These are phyloP conservation scores for Boletellus sp. DNA, from an alignment of 1,284 basidiomycete species.

Conservation along the genomic window DNA sequence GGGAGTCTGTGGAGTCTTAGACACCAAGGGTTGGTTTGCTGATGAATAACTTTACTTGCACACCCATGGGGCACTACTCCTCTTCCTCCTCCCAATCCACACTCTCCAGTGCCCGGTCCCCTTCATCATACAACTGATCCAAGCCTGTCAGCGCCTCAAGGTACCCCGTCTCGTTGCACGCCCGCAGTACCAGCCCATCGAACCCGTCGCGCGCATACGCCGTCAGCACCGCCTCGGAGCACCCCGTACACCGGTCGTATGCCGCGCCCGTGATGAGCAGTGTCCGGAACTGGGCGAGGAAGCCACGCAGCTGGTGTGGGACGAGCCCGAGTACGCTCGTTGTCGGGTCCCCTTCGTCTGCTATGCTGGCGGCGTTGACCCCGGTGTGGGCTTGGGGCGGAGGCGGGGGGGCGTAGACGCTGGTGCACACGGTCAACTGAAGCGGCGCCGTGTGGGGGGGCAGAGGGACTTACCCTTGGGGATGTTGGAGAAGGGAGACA, in stretches of 20 bases:
- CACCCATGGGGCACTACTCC: conserved; percentile 20
- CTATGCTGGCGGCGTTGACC: no score
- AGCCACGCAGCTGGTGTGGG: conserved; percentile 93
- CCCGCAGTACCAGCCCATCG: conserved; percentile 67
- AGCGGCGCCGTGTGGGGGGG: no score
- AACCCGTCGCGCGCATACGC: conserved; percentile 76
- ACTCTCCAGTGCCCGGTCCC: conserved; percentile 69
- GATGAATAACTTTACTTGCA: no score
- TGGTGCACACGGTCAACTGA: conserved; percentile 24
- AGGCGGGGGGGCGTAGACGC: conserved; percentile 66
- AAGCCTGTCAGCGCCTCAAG: conserved; percentile 84
- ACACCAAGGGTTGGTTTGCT: no score
- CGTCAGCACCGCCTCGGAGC: conserved; percentile 72
- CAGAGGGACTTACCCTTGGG: conserved; percentile 61
- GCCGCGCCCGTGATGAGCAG: conserved; percentile 83
- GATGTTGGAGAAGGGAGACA: conserved; percentile 87
- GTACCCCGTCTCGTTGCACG: conserved; percentile 83
- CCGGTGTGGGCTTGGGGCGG: conserved; percentile 37
- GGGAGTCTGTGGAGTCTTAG: no score
- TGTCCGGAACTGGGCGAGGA: conserved; percentile 82
- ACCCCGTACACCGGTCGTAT: conserved; percentile 88
- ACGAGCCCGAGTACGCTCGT: conserved; percentile 76
- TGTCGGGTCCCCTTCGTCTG: no score
- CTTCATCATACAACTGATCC: conserved; percentile 79
- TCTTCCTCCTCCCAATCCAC: conserved; percentile 78